phyloP scores from a whole-genome alignment of 768 basidiomycete genomes.

The Boletus huronensis region DNA sequence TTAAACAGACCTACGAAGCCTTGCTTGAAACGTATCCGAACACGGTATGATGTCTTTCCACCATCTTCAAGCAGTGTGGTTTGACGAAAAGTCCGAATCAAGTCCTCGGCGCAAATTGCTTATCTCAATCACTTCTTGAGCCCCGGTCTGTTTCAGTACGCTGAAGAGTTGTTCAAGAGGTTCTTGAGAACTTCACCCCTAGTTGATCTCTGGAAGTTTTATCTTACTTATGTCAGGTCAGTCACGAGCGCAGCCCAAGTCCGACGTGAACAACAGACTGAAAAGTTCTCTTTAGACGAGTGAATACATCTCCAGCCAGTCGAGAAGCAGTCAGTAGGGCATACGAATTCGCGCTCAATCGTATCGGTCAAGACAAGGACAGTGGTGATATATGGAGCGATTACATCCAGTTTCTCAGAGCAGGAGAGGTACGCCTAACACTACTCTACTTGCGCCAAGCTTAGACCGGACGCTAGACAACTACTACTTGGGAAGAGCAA shows the following conservation, averaged over 20 bases:
- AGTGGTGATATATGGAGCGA: conserved; percentile 92
- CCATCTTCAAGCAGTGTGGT: conserved; percentile 24
- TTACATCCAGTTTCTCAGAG: conserved; percentile 85
- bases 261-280: conserved; percentile 4
- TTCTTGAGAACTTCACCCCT: conserved; percentile 83
- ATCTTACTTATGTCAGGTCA: conserved; percentile 88
- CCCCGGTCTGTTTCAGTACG: conserved; percentile 64
- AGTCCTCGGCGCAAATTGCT: conserved; percentile 82
- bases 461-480: conserved; percentile 40
- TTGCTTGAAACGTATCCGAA: conserved; percentile 87
- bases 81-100: conserved; percentile 24
- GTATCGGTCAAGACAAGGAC: conserved; percentile 90
- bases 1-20: conserved; percentile 78
- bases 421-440: conserved; percentile 59
- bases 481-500: conserved; percentile 91
- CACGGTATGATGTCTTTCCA: conserved; percentile 60
- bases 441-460: not conserved
- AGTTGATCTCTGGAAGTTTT: conserved; percentile 90
- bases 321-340: conserved; percentile 81
- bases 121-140: conserved; percentile 77
- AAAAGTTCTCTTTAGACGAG: conserved; percentile 45
- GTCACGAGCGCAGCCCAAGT: conserved; percentile 29
- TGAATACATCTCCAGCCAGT: conserved; percentile 62
- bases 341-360: conserved; percentile 88
- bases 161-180: conserved; percentile 84